Evolutionary conservation across 2,329 filamentous ascomycete species (phyloP).

Genomic region (Lomentospora prolificans): DNA sequence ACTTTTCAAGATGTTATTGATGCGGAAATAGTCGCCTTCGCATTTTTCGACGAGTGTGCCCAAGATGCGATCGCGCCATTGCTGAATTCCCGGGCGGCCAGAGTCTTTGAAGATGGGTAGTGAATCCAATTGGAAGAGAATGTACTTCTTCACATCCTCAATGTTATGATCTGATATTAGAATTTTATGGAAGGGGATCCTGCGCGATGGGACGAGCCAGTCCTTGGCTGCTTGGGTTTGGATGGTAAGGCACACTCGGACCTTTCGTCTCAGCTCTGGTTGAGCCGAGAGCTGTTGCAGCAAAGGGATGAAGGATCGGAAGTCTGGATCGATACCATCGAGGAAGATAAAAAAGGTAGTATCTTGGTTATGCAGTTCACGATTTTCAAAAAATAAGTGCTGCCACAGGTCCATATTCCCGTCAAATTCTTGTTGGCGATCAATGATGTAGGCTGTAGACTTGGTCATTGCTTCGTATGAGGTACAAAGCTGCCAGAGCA

Average conservation of each 20-base stretch:
- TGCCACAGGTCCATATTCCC: constrained; percentile 20
- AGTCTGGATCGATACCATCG: constrained; percentile 17
- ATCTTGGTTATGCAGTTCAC: constrained; percentile 19
- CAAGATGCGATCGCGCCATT: constrained; percentile 23
- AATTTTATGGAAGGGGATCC: constrained; percentile 11
- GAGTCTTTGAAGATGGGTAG: constrained; percentile 21
- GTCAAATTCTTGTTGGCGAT: constrained; percentile 17
- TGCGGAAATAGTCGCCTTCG: neutral
- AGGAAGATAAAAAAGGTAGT: constrained; percentile 23
- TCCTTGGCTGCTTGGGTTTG: constrained; percentile 13
- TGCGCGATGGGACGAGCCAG: constrained; percentile 13
- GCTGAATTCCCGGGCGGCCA: constrained; percentile 16
- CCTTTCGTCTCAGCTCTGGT: constrained; percentile 13
- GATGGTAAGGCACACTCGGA: constrained; percentile 19
- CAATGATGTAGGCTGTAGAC: constrained; percentile 18
- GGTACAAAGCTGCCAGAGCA: constrained; percentile 22
- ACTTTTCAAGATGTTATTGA: constrained; percentile 16
- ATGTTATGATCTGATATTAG: constrained; percentile 17
- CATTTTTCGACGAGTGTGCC: neutral
- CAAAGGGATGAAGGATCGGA: constrained; percentile 14
- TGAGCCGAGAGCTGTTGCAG: constrained; percentile 16
- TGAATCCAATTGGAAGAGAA: constrained; percentile 19
- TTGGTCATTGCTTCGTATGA: constrained; percentile 23
- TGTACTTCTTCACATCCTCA: constrained; percentile 21
- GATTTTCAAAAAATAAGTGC: constrained; percentile 21